Base-by-base conservation (phyloP, 768 basidiomycete species). In the Boletus rufocinnamomeus region DNA sequence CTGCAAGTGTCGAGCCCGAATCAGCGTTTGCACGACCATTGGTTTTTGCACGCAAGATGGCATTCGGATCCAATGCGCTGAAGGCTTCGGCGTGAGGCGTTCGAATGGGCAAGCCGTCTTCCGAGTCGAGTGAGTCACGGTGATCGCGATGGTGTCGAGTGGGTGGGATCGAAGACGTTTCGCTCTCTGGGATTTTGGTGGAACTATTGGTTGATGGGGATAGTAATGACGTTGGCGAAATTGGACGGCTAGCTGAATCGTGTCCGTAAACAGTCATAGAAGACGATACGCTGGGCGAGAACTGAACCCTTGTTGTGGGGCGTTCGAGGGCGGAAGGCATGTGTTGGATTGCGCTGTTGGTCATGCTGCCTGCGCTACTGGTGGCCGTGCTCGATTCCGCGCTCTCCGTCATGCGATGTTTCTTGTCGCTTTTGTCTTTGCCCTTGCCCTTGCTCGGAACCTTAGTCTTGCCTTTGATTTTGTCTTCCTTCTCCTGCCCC, bases 61-160 rank as follows among this genome's bases (percentile, higher is more conserved):
- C 75, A 49, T 77, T 80, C 0, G 84, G 78, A 61, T 86, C 83
- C 47, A 87, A 74, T 7, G 84, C 78, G 5, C 81, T 80, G 60
- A 85, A 88, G 3, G 83, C 80, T 70, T 88, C 86, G 28, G 80
- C 79, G 64, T 88, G 84, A 21, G 86, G 82, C 9, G 85, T 86
- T 28, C 83, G 81, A 21, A 76, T 63, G 16, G 79, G 79, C 0
- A 64, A 32, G 43, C 50, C 66, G 7, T 71, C 65, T 5, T 63
- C 73, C 7, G 63, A 66, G 52, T 73, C 72, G 6, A 67, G 27
- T 0, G 68, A 70, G 21, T 64, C 66, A 8, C 72, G 73, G 37
- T 73, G 65, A 16, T 66, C 58, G 17, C 54, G 62, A 54, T 63
- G 49, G 17, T 59, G 50, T 32, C 46, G 52, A 30, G 59, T 45